Base-by-base conservation (phyloP, 495 filamentous ascomycete genomes). In the Talaromyces borbonicus region DNA sequence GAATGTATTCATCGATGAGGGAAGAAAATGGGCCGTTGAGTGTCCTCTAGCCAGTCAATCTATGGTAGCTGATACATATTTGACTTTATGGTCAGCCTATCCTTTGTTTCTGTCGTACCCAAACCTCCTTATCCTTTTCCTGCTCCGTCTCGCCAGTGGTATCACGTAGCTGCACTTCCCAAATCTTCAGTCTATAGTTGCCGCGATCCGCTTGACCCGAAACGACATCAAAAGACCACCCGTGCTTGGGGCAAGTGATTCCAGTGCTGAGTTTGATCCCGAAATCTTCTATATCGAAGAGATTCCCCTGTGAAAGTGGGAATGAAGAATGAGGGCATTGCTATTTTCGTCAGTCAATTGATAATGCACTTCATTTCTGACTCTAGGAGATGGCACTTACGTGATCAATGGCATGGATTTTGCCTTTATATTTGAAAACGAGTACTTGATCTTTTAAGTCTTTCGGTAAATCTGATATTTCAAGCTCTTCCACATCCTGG, bases 251-350 rank as follows among this genome's bases (percentile, higher is more conserved):
- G 52, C 77, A 81, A 5, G 71, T 74, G 12, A 81, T 58, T 0
- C 77, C 77, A 2, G 70, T 61, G 24, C 40, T 43, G 1, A 43
- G 24, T 8, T 23, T 43, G 8, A 43, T 43, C 8, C 77, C 77
- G 47, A 80, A 81, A 51, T 81, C 77, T 48, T 81, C 78, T 49
- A 81, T 81, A 26, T 81, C 78, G 46, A 80, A 80, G 3, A 78
- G 63, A 12, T 50, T 69, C 4, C 71, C 77, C 43, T 72, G 66
- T 0, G 72, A 76, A 0, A 80, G 67, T 0, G 77, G 75, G 52
- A 66, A 80, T 1, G 75, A 63, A 4, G 75, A 75, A 53, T 80
- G 77, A 4, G 77, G 77, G 46, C 77, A 81, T 74, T 73, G 67
- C 77, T 81, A 44, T 36, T 26, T 43, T 43, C 7, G 40, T 25